Percentiles rank a stretch among this genome's conserved stretches.
These are phyloP conservation scores for Podila epicladia DNA, from an alignment of 192 early-diverging fungal species.

Conservation along the genomic window DNA sequence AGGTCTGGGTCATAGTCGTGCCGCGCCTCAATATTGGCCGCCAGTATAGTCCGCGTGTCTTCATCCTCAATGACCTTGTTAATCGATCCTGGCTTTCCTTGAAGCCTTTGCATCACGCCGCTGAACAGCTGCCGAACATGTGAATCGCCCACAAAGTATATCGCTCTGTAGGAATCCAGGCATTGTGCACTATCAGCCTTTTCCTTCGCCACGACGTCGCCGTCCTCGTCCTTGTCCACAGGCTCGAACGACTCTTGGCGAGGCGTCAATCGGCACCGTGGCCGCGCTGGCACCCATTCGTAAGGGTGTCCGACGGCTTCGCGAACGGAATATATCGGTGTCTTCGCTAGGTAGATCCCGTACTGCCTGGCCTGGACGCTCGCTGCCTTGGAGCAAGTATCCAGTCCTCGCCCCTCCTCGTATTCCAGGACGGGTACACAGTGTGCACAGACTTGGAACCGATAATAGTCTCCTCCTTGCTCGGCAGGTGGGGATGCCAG, in stretches of 20 bases:
- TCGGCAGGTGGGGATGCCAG: constrained; percentile 3
- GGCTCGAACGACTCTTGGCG: constrained; percentile 14
- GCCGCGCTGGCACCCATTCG: constrained; percentile 37
- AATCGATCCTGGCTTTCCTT: constrained; percentile 12
- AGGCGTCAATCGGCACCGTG: constrained; percentile 22
- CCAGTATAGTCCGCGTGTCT: neutral
- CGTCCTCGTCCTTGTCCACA: neutral
- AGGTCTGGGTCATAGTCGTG: constrained; percentile 8
- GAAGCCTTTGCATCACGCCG: constrained; percentile 25
- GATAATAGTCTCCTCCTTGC: constrained; percentile 4
- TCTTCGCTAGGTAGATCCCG: constrained; percentile 18
- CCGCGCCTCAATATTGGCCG: constrained; percentile 1
- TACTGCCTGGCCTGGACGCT: constrained; percentile 19
- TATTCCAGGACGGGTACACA: constrained; percentile 16
- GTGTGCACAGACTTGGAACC: constrained; percentile 31
- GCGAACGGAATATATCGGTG: constrained; percentile 11
- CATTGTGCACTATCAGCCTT: constrained; percentile 16
- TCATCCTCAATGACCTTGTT: neutral
- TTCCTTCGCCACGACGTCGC: constrained; percentile 1
- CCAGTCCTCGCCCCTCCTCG: constrained; percentile 19
- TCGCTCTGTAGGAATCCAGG: constrained; percentile 4
- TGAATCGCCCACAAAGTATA: constrained; percentile 33
- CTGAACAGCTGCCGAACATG: constrained; percentile 18
- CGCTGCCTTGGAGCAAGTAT: constrained; percentile 5
- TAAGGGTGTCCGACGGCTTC: constrained; percentile 28